phyloP scores from a whole-genome alignment of 78 protist genomes.

The Andalucia godoyi region DNA sequence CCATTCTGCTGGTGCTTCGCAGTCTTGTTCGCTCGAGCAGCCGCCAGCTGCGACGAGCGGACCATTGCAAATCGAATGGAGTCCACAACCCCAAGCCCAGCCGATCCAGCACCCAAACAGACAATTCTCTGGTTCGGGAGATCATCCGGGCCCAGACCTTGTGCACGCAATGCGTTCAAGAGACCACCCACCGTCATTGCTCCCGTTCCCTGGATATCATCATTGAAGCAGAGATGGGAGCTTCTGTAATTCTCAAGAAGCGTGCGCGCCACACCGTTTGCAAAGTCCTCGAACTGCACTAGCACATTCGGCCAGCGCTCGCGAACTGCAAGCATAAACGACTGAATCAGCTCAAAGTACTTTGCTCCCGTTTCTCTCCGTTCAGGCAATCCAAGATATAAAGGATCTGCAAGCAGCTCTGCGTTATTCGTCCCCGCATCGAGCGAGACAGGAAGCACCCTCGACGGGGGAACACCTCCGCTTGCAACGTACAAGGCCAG shows the following conservation, averaged over 20 bases:
- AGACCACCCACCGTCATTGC: constrained; percentile 71
- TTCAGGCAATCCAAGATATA: constrained; percentile 72
- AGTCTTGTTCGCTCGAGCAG: not conserved
- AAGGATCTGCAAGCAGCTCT: constrained; percentile 50
- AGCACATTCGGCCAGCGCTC: constrained; percentile 36
- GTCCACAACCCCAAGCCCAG: constrained; percentile 74
- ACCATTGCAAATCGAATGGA: constrained; percentile 16
- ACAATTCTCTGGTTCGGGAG: constrained; percentile 67
- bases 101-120: constrained; percentile 84
- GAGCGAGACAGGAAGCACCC: constrained; percentile 82
- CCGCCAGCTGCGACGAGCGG: not conserved
- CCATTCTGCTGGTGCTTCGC: not conserved
- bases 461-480: constrained; percentile 61
- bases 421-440: constrained; percentile 92
- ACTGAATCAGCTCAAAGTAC: constrained; percentile 73
- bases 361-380: constrained; percentile 37
- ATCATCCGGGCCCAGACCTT: constrained; percentile 22
- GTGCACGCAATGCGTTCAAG: constrained; percentile 29
- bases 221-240: constrained; percentile 79
- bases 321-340: constrained; percentile 65
- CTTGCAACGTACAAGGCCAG: constrained; percentile 71
- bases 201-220: constrained; percentile 90
- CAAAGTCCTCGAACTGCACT: constrained; percentile 91
- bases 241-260: constrained; percentile 64
- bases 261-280: constrained; percentile 53